Base-by-base conservation (phyloP, 192 early-diverging fungal species). In the Backusella mclennaniae region DNA sequence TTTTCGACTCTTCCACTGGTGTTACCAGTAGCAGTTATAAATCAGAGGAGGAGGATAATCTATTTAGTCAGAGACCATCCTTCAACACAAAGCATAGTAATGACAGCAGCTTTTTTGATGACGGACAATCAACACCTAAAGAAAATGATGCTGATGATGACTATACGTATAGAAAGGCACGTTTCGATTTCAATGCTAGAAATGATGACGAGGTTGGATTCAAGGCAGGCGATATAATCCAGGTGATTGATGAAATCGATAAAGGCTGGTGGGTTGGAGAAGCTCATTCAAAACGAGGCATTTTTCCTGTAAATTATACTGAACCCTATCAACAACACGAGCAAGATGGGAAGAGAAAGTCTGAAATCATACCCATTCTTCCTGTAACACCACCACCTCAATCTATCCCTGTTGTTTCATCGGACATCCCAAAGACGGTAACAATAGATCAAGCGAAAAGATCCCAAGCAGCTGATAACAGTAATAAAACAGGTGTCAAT, bases 211-310 rank as follows among this genome's bases (percentile, higher is more conserved):
- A 99, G 77, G 86, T 99, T 21, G 78, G 91, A 63, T 87, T 99
- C 38, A 86, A 88, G 19, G 91, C 88, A 71, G 97, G 95, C 4
- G 96, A 99, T 73, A 87, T 97, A 68, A 92, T 99, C 74, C 89
- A 89, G 33, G 93, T 99, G 1, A 86, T 90, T 3, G 91, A 93
- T 59, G 93, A 94, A 78, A 90, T 97, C 44, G 95, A 97, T 73
- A 92, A 95, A 66, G 97, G 97, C 0, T 99, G 97, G 97, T 97
- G 97, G 96, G 85, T 91, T 36, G 97, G 97, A 31, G 91, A 93
- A 82, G 76, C 95, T 11, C 90, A 95, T 80, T 84, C 80, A 71
- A 74, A 79, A 15, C 82, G 73, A n/a, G 97, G 97, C 8, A 93
- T 99, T 85, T 98, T 99, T 83, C 97, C 97, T 35, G 88, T 88